These are phyloP conservation scores for Tulasnella calospora DNA, from an alignment of 768 basidiomycete genomes.

Conservation along the genomic window DNA sequence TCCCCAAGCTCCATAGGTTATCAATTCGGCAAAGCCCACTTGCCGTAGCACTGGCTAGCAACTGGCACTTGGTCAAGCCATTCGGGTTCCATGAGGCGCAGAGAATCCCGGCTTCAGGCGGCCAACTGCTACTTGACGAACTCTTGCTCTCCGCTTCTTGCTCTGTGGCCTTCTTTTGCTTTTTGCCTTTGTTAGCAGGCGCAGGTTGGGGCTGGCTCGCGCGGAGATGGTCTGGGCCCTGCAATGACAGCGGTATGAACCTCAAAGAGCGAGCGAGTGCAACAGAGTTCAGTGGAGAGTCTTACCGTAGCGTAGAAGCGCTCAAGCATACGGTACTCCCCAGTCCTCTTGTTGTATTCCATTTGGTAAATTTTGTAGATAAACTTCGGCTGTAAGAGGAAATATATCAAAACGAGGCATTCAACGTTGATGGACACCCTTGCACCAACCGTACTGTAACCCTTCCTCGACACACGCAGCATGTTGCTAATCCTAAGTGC, in stretches of 20 bases:
- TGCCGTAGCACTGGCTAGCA: conserved; percentile 75
- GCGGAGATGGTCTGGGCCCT: conserved; percentile 5
- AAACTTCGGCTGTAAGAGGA: conserved; percentile 57
- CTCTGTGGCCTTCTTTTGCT: conserved; percentile 36
- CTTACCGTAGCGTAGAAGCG: conserved; percentile 66
- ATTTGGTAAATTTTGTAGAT: conserved; percentile 77
- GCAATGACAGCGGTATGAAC: conserved; percentile 51
- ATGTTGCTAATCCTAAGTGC: conserved; percentile 68
- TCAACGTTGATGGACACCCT: not conserved
- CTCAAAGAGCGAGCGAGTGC: not conserved
- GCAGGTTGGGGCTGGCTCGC: conserved; percentile 33
- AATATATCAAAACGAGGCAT: not conserved
- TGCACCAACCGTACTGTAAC: conserved; percentile 63
- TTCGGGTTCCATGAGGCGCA: conserved; percentile 78
- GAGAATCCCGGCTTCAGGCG: conserved; percentile 69
- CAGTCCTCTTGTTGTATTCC: conserved; percentile 73
- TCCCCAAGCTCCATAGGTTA: conserved; percentile 56
- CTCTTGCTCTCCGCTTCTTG: conserved; percentile 31
- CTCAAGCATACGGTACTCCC: conserved; percentile 85
- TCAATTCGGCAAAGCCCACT: conserved; percentile 86
- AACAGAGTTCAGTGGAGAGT: not conserved
- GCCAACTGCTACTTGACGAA: conserved; percentile 65
- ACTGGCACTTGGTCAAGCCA: conserved; percentile 53
- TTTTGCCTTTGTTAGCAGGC: conserved; percentile 37
- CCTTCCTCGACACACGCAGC: conserved; percentile 60